phyloP scores from a whole-genome alignment of 2,329 filamentous ascomycete species.

The Lachnellula hyalina region DNA sequence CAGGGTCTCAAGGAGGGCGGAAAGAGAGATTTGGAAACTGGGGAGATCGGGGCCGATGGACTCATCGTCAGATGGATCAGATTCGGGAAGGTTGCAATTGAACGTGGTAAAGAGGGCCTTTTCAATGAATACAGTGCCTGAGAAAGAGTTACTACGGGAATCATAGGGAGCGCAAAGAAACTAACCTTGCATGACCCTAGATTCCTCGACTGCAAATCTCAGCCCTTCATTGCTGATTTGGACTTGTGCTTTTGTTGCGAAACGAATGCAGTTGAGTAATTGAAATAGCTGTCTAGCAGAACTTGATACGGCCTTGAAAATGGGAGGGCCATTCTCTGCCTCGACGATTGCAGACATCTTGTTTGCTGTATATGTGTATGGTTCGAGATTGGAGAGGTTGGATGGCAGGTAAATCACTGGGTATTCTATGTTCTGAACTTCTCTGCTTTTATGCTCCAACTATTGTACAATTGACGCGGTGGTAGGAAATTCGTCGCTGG shows the following conservation, averaged over 20 bases:
- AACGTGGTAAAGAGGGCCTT: conserved; percentile 86
- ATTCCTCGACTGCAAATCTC: conserved; percentile 82
- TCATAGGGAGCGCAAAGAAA: conserved; percentile 3
- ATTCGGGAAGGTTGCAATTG: conserved; percentile 52
- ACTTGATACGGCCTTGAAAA: conserved; percentile 72
- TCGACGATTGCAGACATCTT: conserved; percentile 27
- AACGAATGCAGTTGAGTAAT: conserved; percentile 53
- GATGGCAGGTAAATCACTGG: conserved; percentile 14
- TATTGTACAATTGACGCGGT: conserved; percentile 30
- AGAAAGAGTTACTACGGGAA: conserved; percentile 15
- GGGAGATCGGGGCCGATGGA: conserved; percentile 44
- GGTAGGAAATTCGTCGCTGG: conserved; percentile 20
- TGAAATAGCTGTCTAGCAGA: conserved; percentile 71
- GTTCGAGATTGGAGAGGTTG: background rate
- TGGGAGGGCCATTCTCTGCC: conserved; percentile 36
- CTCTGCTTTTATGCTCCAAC: conserved; percentile 27
- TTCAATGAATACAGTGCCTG: conserved; percentile 77
- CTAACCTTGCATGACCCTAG: conserved; percentile 84
- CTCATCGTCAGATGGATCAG: conserved; percentile 34
- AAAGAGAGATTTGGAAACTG: conserved; percentile 80
- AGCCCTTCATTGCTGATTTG: conserved; percentile 82
- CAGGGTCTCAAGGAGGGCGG: conserved; percentile 83
- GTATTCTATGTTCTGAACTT: conserved; percentile 12
- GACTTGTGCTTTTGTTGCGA: conserved; percentile 51
- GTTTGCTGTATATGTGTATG: background rate